Evolutionary conservation across 352 stramenopile species (phyloP).

Genomic region (Thraustochytrium sp.): DNA sequence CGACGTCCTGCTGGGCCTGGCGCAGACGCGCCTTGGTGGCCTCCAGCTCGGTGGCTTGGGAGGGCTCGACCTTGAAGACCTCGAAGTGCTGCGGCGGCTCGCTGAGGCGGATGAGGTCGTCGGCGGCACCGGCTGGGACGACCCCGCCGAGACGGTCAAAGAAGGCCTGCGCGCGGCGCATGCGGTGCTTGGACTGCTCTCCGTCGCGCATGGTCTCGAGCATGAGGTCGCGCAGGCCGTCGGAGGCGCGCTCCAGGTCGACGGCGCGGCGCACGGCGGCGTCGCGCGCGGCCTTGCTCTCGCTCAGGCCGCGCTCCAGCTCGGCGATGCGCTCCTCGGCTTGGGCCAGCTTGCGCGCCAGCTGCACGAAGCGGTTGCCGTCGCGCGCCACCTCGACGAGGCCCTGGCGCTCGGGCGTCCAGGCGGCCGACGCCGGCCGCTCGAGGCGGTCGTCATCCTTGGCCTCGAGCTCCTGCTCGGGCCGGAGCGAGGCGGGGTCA

Average conservation of each 20-base stretch:
- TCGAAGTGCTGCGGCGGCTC: constrained; percentile 9
- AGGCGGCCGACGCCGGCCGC: not conserved
- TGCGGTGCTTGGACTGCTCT: constrained; percentile 13
- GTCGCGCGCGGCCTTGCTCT: not conserved
- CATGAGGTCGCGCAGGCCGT: not conserved
- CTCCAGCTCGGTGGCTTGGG: constrained; percentile 27
- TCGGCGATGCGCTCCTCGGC: not conserved
- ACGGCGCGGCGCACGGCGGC: not conserved
- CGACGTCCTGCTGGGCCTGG: not conserved
- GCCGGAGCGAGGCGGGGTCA: too few species aligned
- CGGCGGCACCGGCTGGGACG: not conserved
- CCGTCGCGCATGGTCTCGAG: not conserved
- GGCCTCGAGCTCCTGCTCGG: not conserved
- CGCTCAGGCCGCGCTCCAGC: not conserved
- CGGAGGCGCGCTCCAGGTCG: not conserved
- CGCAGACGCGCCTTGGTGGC: not conserved
- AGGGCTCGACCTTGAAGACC: constrained; percentile 23
- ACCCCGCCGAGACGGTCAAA: not conserved
- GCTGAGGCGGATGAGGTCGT: not conserved
- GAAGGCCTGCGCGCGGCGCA: constrained; percentile 9
- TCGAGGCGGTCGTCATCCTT: not conserved
- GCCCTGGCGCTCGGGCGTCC: not conserved
- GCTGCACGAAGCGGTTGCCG: not conserved
- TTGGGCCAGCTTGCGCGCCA: not conserved
- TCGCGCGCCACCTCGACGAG: not conserved